phyloP scores from a whole-genome alignment of 352 stramenopile genomes.

The Phytophthora nicotianae region DNA sequence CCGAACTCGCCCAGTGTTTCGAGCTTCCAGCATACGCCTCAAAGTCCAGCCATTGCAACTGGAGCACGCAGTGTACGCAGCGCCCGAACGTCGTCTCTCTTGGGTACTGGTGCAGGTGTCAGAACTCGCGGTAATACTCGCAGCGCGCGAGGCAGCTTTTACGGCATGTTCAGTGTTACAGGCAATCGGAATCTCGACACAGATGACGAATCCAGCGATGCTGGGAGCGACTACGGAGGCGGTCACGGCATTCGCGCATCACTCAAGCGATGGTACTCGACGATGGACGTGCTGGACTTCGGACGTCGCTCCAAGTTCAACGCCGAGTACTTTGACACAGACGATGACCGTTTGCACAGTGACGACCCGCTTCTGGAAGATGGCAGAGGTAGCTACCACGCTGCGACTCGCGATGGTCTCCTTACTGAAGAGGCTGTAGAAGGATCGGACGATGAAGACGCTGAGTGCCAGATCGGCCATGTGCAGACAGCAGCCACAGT shows the following conservation, averaged over 20 bases:
- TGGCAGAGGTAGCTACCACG: conserved; percentile 47
- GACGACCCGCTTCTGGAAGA: conserved; percentile 74
- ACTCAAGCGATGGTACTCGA: conserved; percentile 78
- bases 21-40: conserved; percentile 54
- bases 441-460: conserved; percentile 41
- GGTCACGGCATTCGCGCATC: conserved; percentile 58
- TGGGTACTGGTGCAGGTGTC: conserved; percentile 22
- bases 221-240: conserved; percentile 54
- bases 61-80: conserved; percentile 34
- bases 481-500: conserved; percentile 84
- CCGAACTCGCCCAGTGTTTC: conserved; percentile 68
- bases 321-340: conserved; percentile 76
- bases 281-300: conserved; percentile 73
- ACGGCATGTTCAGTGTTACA: conserved; percentile 37
- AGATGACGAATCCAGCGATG: conserved; percentile 45
- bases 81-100: conserved; percentile 28
- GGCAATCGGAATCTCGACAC: conserved; percentile 30
- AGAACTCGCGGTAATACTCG: conserved; percentile 30
- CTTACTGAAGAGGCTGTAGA: conserved; percentile 34
- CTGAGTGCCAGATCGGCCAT: conserved; percentile 83
- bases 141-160: conserved; percentile 42
- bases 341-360: conserved; percentile 50
- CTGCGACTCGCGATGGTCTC: conserved; percentile 33
- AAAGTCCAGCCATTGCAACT: conserved; percentile 41
- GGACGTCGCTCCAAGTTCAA: conserved; percentile 78